A percentile compares a stretch with the other conserved stretches of the same genome.
These are phyloP conservation scores for Garcia nutans DNA, from an alignment of 345 rosid genomes.

Conservation along the genomic window DNA sequence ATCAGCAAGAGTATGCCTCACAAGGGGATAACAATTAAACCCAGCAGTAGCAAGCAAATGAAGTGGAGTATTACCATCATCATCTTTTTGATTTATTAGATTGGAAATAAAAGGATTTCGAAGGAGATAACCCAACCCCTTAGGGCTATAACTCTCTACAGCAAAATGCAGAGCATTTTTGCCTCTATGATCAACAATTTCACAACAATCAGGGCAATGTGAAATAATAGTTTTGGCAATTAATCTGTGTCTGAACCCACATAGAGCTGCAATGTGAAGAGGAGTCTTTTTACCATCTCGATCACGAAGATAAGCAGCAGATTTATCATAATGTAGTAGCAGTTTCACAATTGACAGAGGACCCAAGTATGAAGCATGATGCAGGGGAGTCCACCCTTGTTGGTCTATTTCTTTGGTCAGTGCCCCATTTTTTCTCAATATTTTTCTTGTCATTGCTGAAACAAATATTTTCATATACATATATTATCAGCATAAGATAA, in stretches of 20 bases:
- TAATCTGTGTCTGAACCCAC: background rate
- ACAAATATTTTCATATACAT: background rate
- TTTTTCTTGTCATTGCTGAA: conserved; percentile 6
- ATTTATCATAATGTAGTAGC: conserved; percentile 2
- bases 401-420: conserved; percentile 4
- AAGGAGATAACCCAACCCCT: background rate
- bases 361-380: conserved; percentile 13
- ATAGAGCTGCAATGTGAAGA: conserved; percentile 12
- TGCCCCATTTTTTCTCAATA: background rate
- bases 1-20: conserved; percentile 5
- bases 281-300: conserved; percentile 1
- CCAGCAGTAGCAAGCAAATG: conserved; percentile 9
- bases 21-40: background rate
- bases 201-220: conserved; percentile 17
- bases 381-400: conserved; percentile 28
- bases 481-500: background rate
- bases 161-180: conserved; percentile 19
- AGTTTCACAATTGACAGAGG: background rate
- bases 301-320: background rate
- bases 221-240: background rate
- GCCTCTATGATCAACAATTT: conserved; percentile 13
- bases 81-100: conserved; percentile 16
- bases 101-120: background rate
- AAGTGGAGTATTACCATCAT: conserved; percentile 15
- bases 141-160: background rate